Percentiles rank a stretch among this genome's conserved stretches.
These are phyloP conservation scores for Trichoderma brevicompactum DNA, from an alignment of 2,329 filamentous ascomycete genomes.

Conservation along the genomic window DNA sequence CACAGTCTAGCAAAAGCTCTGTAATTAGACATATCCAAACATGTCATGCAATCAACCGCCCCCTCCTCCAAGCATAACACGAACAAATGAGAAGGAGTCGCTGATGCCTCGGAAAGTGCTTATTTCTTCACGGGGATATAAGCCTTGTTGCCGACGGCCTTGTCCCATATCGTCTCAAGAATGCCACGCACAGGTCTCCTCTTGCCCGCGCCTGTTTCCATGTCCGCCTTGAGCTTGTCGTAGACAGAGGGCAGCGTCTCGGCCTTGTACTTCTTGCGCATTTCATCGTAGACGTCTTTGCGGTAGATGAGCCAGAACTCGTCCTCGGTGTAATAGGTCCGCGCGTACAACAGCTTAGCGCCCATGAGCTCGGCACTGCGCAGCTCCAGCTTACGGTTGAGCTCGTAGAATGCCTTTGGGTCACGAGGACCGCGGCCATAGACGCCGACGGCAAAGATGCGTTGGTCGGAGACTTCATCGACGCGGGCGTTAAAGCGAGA, in stretches of 20 bases:
- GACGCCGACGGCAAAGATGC: slow-evolving; percentile 52
- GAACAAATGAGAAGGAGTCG: not conserved
- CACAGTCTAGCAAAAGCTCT: slow-evolving; percentile 22
- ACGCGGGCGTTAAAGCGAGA: slow-evolving; percentile 43
- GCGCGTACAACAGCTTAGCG: slow-evolving; percentile 61
- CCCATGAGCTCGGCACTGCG: slow-evolving; percentile 54
- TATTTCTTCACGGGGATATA: slow-evolving; percentile 37
- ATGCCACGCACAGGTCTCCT: slow-evolving; percentile 37
- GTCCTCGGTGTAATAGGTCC: slow-evolving; percentile 56
- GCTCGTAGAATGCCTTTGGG: slow-evolving; percentile 47
- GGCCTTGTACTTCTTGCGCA: slow-evolving; percentile 56
- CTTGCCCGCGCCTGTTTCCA: slow-evolving; percentile 36
- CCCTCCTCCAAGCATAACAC: not conserved
- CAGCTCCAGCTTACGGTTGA: slow-evolving; percentile 55
- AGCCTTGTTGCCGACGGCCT: slow-evolving; percentile 38
- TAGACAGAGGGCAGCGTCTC: slow-evolving; percentile 53
- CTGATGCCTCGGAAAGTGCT: not conserved
- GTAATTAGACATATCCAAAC: slow-evolving; percentile 23
- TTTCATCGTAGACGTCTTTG: slow-evolving; percentile 50
- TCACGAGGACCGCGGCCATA: slow-evolving; percentile 48
- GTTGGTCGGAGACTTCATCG: slow-evolving; percentile 38
- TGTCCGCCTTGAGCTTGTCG: slow-evolving; percentile 55
- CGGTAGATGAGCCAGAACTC: slow-evolving; percentile 61
- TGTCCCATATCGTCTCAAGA: slow-evolving; percentile 40
- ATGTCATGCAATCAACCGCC: slow-evolving; percentile 9